Evolutionary conservation across 2,329 filamentous ascomycete species (phyloP), one percentile per base, ranked within the genome.

Genomic region (Fusarium euwallaceae): DNA sequence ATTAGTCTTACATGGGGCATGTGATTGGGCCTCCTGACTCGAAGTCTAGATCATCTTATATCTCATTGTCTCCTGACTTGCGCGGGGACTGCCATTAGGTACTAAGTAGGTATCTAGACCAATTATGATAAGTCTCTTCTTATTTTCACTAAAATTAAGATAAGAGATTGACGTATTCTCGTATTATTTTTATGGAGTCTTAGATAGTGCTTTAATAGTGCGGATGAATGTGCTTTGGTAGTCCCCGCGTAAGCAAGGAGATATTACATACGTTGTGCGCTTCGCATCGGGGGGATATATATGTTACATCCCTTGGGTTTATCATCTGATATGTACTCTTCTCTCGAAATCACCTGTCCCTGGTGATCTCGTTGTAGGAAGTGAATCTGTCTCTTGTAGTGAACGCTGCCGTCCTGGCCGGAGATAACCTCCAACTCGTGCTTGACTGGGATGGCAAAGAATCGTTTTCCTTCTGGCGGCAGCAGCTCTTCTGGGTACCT

Each of bases 241-340:
- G 22, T 24, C 22, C 22, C 22, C 22, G 22, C 22, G 22, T 24
- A 24, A 24, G 22, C 22, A 24, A 24, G 22, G 22, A 24, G 22
- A 45, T 7, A 6, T 12, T 45, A 61, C 20, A 29, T 16, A 5
- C 39, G 58, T n/a, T 37, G 36, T 7, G 67, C 41, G 2, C 67
- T 53, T 51, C 67, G 24, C 67, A 70, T 70, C 27, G 59, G 67
- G 3, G 67, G 67, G 20, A 70, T 53, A 4, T 43, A 20, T 8
- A 69, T 3, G 1, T 14, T n/a, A 4, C 65, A 69, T 2, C 65
- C 48, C 27, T 11, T 20, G 36, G 68, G 66, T 16, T 39, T 69
- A 6, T 39, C 36, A 24, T 69, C 68, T 6, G 37, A 45, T 16
- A 70, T 69, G 6, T 55, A 22, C 58, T 69, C 68, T 24, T 51